Evolutionary conservation across 2,329 filamentous ascomycete genomes (phyloP), one percentile per base, ranked within the genome.

Genomic region (Alternaria gansuensis): DNA sequence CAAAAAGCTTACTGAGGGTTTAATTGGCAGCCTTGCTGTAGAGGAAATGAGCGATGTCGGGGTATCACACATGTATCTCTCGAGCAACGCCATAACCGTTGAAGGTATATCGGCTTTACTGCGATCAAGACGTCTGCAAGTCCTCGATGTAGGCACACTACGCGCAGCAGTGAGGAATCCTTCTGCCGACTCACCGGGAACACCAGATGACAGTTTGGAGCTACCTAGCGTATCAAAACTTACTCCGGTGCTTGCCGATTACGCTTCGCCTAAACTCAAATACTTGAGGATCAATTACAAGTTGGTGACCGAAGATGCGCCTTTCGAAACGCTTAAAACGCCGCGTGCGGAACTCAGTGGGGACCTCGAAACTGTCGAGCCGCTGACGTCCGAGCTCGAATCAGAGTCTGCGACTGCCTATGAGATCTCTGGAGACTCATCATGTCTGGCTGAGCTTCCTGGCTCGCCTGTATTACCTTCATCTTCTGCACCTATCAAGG

Each of bases 61-160:
- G 2, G 81, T 88, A 36, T 88, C 86, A 0, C 86, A 88, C 74
- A 75, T 88, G 2, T 87, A 86, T 65, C 80, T 88, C 13, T 80
- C 85, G 3, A 80, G 81, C 7, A 88, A 88, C 56, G 66, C 76
- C 3, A 70, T 88, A 5, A 86, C 84, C 1, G 80, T 85, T 0
- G 84, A 87, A 68, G 85, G 84, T 0, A 74, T 85, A 5, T 83
- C 82, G 3, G 82, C 81, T 14, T 75, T 88, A 5, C 66, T 87
- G 10, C 75, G 81, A 48, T 84, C 84, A 7, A 78, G 75, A 51
- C 77, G 81, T 31, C 74, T 88, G 8, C 80, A 85, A 63, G 82
- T 85, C 2, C 76, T 88, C 2, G 86, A 88, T 72, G 78, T 80
- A 31, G 85, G 85, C 1, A 82, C 79, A 2, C 75, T 86, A 23